phyloP scores from a whole-genome alignment of 306 rosid species.

The Lathyrus sativus region DNA sequence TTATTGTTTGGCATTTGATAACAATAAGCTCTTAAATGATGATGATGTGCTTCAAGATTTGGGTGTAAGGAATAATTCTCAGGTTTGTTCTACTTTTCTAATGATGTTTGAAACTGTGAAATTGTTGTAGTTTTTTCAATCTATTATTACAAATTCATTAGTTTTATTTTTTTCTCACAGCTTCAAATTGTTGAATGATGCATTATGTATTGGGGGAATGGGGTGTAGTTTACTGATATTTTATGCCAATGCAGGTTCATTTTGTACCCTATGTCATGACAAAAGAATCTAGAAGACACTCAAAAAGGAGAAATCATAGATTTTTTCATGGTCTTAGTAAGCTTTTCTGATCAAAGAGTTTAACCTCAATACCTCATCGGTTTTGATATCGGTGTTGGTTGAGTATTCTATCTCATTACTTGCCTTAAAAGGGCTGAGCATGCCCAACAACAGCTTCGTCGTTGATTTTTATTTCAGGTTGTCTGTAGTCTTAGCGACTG shows the following conservation, averaged over 20 bases:
- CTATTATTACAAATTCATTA: no score
- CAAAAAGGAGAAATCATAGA: slow-evolving; percentile 77
- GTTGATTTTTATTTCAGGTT: slow-evolving; percentile 22
- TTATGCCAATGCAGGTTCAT: slow-evolving; percentile 55
- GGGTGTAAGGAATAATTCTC: slow-evolving; percentile 77
- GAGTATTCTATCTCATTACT: slow-evolving; percentile 18
- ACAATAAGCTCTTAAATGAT: slow-evolving; percentile 76
- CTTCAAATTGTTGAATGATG: no score
- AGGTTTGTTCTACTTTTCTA: slow-evolving; percentile 49
- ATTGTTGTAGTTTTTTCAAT: not conserved
- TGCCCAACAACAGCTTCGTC: not conserved
- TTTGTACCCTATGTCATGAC: slow-evolving; percentile 61
- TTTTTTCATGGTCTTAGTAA: slow-evolving; percentile 88
- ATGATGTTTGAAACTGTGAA: not conserved
- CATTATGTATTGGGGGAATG: not conserved
- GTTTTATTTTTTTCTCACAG: no score
- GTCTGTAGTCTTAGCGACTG: not conserved
- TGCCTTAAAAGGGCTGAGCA: not conserved
- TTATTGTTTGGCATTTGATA: slow-evolving; percentile 59
- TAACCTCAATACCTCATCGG: no score
- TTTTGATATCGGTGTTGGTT: slow-evolving; percentile 21
- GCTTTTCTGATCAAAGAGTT: slow-evolving; percentile 50
- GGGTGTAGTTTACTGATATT: not conserved
- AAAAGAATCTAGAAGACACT: slow-evolving; percentile 62
- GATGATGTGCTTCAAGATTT: slow-evolving; percentile 51